phyloP scores from a whole-genome alignment of 768 basidiomycete species.

The Hypsizygus marmoreus region DNA sequence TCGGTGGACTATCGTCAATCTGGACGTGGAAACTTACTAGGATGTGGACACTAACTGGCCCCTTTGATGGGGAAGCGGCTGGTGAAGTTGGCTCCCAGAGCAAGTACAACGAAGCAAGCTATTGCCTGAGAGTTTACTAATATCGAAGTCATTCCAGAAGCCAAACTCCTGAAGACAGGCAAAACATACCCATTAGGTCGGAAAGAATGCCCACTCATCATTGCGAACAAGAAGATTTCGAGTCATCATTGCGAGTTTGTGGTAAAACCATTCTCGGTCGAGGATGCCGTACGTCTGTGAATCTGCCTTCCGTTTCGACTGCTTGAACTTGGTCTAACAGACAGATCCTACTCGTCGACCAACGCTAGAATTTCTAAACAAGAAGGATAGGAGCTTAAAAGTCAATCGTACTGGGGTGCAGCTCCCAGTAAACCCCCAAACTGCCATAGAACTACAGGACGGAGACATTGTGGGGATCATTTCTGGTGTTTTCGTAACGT shows the following conservation, averaged over 20 bases:
- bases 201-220: slow-evolving; percentile 49
- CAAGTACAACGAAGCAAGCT: slow-evolving; percentile 23
- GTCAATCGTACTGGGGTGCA: slow-evolving; percentile 40
- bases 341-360: slow-evolving; percentile 50
- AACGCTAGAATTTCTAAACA: slow-evolving; percentile 46
- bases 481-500: slow-evolving; percentile 47
- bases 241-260: slow-evolving; percentile 58
- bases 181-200: slow-evolving; percentile 58
- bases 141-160: slow-evolving; percentile 21
- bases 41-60: slow-evolving; percentile 61
- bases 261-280: slow-evolving; percentile 51
- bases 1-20: too few species aligned
- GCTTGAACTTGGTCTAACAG: slow-evolving; percentile 32
- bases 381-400: slow-evolving; percentile 47
- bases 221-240: slow-evolving; percentile 68
- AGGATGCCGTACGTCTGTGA: slow-evolving; percentile 55
- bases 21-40: too few species aligned
- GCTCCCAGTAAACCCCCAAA: slow-evolving; percentile 36
- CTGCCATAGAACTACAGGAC: slow-evolving; percentile 45
- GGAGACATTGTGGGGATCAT: slow-evolving; percentile 57
- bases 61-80: slow-evolving; percentile 46
- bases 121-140: neutral
- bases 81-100: slow-evolving; percentile 42
- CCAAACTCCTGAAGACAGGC: slow-evolving; percentile 65
- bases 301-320: neutral